These are phyloP conservation scores for Coemansia sp. DNA, from an alignment of 192 early-diverging fungal genomes.

Conservation along the genomic window DNA sequence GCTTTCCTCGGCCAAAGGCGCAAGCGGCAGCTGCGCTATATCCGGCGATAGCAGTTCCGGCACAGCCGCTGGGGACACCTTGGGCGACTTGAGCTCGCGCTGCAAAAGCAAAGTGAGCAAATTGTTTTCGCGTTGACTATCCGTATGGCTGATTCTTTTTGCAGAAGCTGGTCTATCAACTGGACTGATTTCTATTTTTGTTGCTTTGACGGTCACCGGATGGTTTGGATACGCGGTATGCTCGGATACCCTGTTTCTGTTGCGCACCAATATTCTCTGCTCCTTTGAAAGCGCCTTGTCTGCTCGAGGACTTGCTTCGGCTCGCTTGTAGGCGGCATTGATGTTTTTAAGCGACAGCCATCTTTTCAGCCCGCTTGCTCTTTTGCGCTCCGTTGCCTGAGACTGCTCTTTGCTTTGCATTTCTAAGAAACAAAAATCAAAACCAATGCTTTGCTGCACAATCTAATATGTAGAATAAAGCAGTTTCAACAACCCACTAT, in stretches of 20 bases:
- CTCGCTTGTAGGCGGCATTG: slow-evolving; percentile 4
- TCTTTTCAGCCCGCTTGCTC: slow-evolving; percentile 25
- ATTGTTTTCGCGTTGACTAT: background rate
- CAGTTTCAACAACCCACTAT: too few species aligned
- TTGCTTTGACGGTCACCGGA: background rate
- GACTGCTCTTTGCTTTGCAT: slow-evolving; percentile 4
- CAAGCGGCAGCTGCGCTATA: slow-evolving; percentile 1
- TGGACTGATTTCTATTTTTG: background rate
- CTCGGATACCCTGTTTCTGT: background rate
- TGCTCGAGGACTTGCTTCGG: background rate
- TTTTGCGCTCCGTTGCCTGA: background rate
- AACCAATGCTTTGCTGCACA: background rate
- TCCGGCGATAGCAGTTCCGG: background rate
- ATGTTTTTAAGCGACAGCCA: slow-evolving; percentile 39
- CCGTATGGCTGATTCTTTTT: background rate
- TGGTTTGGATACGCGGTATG: background rate
- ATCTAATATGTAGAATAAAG: background rate
- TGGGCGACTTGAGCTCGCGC: slow-evolving; percentile 12
- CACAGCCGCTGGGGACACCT: background rate
- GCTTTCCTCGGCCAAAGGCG: background rate
- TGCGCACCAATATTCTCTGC: background rate
- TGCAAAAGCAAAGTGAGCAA: slow-evolving; percentile 11
- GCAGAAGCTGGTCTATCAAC: background rate
- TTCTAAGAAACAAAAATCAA: too few species aligned
- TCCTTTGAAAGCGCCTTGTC: background rate